Percentiles rank a stretch among this genome's conserved stretches.
Conservation (phyloP, 1,284 basidiomycete species). For the Cystobasidiaceae sp. region DNA sequence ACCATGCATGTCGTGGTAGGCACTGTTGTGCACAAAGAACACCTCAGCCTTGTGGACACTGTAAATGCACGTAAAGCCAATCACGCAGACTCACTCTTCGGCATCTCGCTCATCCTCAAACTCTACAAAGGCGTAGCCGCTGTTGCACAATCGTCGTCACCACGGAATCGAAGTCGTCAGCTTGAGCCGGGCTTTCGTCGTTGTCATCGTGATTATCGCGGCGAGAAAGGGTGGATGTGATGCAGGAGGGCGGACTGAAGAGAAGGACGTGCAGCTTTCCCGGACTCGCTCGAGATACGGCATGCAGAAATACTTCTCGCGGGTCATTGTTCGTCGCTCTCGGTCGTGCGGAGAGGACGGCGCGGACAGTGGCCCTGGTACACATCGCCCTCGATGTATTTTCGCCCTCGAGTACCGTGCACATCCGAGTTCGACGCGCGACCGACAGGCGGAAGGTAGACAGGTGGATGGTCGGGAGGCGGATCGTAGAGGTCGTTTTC, state of each 20-base stretch:
- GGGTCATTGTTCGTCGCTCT: neutral
- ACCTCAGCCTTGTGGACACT: neutral
- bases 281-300: too few relatives aligned
- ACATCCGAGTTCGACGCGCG: too few relatives aligned
- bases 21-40: neutral
- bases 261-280: neutral
- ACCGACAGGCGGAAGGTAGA: too few relatives aligned
- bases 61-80: neutral
- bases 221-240: neutral
- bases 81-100: slow-evolving; percentile 10
- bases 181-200: slow-evolving; percentile 1
- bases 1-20: slow-evolving; percentile 30
- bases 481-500: too few relatives aligned
- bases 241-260: neutral
- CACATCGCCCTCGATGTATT: neutral
- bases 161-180: neutral
- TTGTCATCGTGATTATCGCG: neutral
- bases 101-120: slow-evolving; percentile 29
- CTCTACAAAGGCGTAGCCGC: slow-evolving; percentile 29
- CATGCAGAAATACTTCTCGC: too few relatives aligned
- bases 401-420: too few relatives aligned
- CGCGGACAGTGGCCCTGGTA: neutral
- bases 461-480: too few relatives aligned
- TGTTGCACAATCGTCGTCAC: neutral
- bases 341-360: neutral